A percentile compares a stretch with the other conserved stretches of the same genome.
Evolutionary conservation across 768 basidiomycete genomes (phyloP).

Genomic region (Cystoderma amianthinum): DNA sequence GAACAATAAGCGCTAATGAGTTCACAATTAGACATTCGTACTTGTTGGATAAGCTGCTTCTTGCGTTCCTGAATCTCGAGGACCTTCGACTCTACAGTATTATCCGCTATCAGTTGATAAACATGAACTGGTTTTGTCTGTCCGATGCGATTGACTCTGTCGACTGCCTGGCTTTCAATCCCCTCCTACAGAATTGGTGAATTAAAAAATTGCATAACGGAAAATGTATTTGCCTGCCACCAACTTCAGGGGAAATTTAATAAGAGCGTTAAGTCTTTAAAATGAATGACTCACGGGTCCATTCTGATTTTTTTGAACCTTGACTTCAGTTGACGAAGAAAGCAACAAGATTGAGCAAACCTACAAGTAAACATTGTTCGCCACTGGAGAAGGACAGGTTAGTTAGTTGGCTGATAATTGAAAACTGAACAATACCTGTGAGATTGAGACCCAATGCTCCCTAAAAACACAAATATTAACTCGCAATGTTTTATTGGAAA

Average conservation of each 20-base stretch:
- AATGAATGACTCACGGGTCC: conserved; percentile 60
- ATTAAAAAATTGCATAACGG: neutral
- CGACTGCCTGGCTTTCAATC: conserved; percentile 81
- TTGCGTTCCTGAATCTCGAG: conserved; percentile 86
- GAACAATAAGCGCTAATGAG: no score
- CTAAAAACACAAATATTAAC: conserved; percentile 16
- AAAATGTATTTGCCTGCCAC: conserved; percentile 51
- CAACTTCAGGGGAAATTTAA: conserved; percentile 38
- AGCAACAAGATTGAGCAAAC: no score
- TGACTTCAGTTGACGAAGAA: neutral
- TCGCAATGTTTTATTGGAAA: no score
- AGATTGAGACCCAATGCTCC: conserved; percentile 85
- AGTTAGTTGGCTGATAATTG: conserved; percentile 1
- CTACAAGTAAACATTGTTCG: conserved; percentile 81
- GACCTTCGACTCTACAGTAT: conserved; percentile 84
- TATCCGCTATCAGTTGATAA: conserved; percentile 85
- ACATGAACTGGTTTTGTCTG: conserved; percentile 81
- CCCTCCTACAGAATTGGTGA: conserved; percentile 44
- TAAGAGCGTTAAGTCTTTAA: neutral
- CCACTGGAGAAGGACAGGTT: conserved; percentile 30
- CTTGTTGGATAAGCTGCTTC: conserved; percentile 73
- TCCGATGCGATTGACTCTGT: conserved; percentile 78
- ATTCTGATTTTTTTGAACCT: conserved; percentile 38
- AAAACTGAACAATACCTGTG: conserved; percentile 34
- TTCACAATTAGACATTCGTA: no score